Evolutionary conservation across 208 protist genomes (phyloP).

Genomic region (Acanthamoeba lenticulata): DNA sequence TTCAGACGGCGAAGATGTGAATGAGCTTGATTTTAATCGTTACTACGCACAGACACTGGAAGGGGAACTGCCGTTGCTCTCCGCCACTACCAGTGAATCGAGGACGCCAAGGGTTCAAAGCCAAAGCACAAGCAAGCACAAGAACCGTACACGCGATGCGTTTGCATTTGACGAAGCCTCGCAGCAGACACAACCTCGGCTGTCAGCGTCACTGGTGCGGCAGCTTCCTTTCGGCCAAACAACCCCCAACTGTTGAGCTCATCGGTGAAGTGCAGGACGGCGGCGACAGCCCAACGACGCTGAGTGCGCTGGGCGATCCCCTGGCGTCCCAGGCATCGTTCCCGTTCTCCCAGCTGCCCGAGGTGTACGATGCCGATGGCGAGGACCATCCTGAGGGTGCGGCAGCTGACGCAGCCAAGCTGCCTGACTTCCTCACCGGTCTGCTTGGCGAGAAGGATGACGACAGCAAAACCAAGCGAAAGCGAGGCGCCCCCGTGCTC

Average conservation of each 20-base stretch:
- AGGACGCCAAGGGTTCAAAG: background rate
- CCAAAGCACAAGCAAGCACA: background rate
- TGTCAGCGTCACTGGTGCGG: background rate
- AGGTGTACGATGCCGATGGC: background rate
- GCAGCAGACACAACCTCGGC: background rate
- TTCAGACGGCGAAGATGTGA: background rate
- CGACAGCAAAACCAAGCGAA: background rate
- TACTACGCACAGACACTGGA: background rate
- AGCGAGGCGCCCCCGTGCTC: background rate
- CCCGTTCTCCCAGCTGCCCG: conserved; percentile 31
- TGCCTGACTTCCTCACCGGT: conserved; percentile 7
- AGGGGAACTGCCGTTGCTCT: background rate
- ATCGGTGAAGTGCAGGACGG: background rate
- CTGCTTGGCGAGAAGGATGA: background rate
- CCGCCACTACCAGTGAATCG: background rate
- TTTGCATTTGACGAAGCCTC: conserved; percentile 28
- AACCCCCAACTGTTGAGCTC: background rate
- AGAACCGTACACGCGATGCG: background rate
- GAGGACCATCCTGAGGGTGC: background rate
- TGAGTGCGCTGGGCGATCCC: background rate
- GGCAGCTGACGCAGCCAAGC: background rate
- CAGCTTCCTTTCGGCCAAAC: background rate
- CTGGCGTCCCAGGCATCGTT: conserved; percentile 15
- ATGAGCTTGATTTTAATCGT: background rate
- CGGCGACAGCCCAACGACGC: background rate